phyloP scores from a whole-genome alignment of 495 filamentous ascomycete species.

The Penicillium coffeae region DNA sequence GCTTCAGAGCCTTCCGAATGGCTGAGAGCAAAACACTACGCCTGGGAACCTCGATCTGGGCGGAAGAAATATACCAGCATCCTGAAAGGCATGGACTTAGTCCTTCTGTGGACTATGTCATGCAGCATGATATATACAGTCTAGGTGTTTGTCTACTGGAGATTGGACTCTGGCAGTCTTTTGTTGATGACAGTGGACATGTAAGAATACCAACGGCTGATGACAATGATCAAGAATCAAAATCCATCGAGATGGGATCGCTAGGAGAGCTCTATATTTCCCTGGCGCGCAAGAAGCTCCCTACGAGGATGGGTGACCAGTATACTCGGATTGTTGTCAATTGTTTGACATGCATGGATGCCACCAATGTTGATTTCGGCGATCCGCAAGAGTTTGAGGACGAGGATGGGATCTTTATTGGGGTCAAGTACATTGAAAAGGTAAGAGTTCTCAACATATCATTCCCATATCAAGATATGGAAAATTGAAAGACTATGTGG shows the following conservation, averaged over 20 bases:
- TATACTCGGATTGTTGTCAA: conserved; percentile 48
- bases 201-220: too few species aligned
- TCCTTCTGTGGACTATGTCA: conserved; percentile 40
- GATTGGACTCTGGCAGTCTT: conserved; percentile 55
- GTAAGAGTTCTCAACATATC: conserved; percentile 12
- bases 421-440: conserved; percentile 51
- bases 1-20: conserved; percentile 42
- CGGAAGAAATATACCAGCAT: conserved; percentile 55
- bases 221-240: background rate
- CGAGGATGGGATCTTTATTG: conserved; percentile 45
- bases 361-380: conserved; percentile 43
- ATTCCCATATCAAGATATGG: background rate
- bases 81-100: conserved; percentile 46
- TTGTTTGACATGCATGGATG: conserved; percentile 56
- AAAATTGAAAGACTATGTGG: background rate
- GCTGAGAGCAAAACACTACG: conserved; percentile 35
- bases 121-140: conserved; percentile 66
- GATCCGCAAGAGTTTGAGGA: conserved; percentile 44
- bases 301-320: conserved; percentile 42
- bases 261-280: background rate
- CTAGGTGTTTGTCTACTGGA: conserved; percentile 60
- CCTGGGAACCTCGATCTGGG: conserved; percentile 38
- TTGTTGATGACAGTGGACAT: conserved; percentile 27
- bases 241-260: background rate
- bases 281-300: conserved; percentile 38